phyloP scores from a whole-genome alignment of 2,329 filamentous ascomycete species.

The Penicillium sp. region DNA sequence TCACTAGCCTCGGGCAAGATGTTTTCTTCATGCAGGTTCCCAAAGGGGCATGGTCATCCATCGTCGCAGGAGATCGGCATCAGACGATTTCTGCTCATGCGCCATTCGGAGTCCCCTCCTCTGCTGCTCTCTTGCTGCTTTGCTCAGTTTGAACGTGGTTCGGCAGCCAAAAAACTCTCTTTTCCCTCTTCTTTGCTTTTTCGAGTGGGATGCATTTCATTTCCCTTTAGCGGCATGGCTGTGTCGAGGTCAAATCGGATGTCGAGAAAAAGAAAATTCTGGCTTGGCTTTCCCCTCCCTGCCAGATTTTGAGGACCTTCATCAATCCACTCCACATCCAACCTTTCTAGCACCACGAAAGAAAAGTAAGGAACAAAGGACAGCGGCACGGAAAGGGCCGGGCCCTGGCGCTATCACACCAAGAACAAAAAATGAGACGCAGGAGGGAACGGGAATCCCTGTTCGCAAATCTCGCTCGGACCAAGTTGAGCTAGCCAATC shows the following conservation, averaged over 20 bases:
- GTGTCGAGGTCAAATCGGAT: not conserved
- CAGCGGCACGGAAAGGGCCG: constrained; percentile 44
- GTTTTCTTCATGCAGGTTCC: constrained; percentile 29
- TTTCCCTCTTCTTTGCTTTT: constrained; percentile 6
- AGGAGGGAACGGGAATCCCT: constrained; percentile 16
- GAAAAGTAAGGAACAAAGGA: constrained; percentile 15
- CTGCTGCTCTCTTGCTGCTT: not conserved
- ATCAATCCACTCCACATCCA: not conserved
- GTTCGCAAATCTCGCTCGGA: constrained; percentile 22
- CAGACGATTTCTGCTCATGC: constrained; percentile 25
- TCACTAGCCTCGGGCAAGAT: constrained; percentile 21
- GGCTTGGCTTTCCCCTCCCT: not conserved
- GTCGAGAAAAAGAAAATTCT: not conserved
- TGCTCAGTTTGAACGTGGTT: constrained; percentile 16
- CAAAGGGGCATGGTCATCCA: constrained; percentile 29
- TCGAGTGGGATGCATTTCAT: constrained; percentile 1
- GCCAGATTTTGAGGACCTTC: not conserved
- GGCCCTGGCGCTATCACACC: constrained; percentile 29
- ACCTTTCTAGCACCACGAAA: not conserved
- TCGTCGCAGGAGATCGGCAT: constrained; percentile 31
- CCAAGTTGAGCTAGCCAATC: constrained; percentile 26
- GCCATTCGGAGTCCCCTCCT: constrained; percentile 12
- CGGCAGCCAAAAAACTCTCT: constrained; percentile 14
- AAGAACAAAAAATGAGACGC: constrained; percentile 19
- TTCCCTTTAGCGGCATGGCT: constrained; percentile 1